Conservation (phyloP, 2,329 filamentous ascomycete species). For the Elsinoe batatas region DNA sequence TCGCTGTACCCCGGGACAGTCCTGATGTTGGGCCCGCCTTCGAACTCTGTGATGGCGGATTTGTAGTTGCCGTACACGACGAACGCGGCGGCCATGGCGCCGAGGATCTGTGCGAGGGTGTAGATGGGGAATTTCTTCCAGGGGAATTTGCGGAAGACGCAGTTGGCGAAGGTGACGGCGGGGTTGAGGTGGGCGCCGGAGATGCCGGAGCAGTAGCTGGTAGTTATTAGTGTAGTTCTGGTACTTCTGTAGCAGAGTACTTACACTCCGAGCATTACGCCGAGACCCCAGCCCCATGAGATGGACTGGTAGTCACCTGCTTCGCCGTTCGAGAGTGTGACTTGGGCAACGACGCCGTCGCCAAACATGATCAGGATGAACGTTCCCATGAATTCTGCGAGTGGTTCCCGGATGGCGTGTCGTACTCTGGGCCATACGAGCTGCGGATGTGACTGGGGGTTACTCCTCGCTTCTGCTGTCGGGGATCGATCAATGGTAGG, state of each 20-base stretch:
- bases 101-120: constrained; percentile 54
- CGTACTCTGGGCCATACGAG: constrained; percentile 47
- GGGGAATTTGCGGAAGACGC: constrained; percentile 57
- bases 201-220: constrained; percentile 56
- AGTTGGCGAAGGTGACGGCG: constrained; percentile 61
- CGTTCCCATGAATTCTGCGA: constrained; percentile 59
- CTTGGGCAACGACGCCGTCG: constrained; percentile 61
- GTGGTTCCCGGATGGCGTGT: constrained; percentile 44
- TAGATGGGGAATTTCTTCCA: constrained; percentile 64
- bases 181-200: constrained; percentile 58
- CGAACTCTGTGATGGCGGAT: constrained; percentile 53
- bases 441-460: constrained; percentile 21
- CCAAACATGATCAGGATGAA: constrained; percentile 61
- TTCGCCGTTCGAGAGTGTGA: constrained; percentile 44
- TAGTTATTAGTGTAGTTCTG: constrained; percentile 54
- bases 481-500: constrained; percentile 22
- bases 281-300: constrained; percentile 32
- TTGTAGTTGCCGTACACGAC: constrained; percentile 40
- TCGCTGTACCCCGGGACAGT: constrained; percentile 48
- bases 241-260: too few species aligned
- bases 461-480: constrained; percentile 19
- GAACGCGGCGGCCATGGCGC: constrained; percentile 50
- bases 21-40: constrained; percentile 49
- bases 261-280: constrained; percentile 34
- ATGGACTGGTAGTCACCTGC: constrained; percentile 47